Evolutionary conservation across 805 yeast species (phyloP).

Genomic region (Isabelozyma rhagii): DNA sequence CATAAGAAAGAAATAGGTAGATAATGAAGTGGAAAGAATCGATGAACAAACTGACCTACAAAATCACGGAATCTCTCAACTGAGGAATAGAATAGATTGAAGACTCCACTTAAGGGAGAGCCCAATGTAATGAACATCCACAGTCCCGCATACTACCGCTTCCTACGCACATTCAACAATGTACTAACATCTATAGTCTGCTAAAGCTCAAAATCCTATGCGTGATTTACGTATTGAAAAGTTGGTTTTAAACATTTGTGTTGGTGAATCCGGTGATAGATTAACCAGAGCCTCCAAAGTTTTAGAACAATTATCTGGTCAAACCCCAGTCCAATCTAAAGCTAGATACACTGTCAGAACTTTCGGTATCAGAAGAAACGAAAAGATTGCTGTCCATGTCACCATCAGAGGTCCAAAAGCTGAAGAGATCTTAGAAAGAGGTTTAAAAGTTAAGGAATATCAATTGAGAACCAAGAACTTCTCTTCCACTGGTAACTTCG

Average conservation of each 20-base stretch:
- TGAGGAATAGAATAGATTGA: too few relatives aligned
- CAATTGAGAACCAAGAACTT: conserved; percentile 93
- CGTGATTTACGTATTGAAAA: conserved; percentile 99
- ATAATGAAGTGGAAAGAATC: conserved; percentile 1
- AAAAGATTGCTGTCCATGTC: conserved; percentile 98
- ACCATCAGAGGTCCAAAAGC: conserved; percentile 99
- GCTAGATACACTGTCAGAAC: conserved; percentile 99
- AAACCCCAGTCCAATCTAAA: conserved; percentile 99
- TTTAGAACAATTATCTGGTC: conserved; percentile 99
- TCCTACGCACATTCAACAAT: not conserved
- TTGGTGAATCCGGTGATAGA: conserved; percentile 99
- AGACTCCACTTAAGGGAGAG: not conserved
- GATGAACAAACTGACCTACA: not conserved
- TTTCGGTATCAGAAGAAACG: conserved; percentile 99
- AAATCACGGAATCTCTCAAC: too few relatives aligned
- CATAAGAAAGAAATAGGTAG: not conserved
- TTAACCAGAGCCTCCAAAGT: conserved; percentile 99
- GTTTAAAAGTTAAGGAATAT: conserved; percentile 99
- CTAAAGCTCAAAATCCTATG: conserved; percentile 82
- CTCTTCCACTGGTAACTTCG: conserved; percentile 99
- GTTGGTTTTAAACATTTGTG: conserved; percentile 99
- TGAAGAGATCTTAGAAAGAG: conserved; percentile 97
- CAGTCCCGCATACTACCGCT: too few relatives aligned
- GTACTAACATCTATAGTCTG: conserved; percentile 23
- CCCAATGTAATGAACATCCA: not conserved